Conservation (phyloP, 805 yeast species). For the Torulaspora indica region DNA sequence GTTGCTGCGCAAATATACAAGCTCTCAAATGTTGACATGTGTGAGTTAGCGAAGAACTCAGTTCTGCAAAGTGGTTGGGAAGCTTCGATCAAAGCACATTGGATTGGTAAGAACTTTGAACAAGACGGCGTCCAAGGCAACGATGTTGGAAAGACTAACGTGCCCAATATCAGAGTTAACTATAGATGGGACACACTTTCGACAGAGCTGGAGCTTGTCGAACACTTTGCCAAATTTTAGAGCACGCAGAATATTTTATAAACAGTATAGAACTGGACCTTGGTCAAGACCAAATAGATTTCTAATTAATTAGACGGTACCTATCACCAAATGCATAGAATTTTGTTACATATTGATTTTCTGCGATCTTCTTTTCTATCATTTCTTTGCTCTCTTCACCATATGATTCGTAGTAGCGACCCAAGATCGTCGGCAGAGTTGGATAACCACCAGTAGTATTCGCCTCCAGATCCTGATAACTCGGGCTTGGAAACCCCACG, state of each 20-base stretch:
- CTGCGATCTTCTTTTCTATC: slow-evolving; percentile 10
- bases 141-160: slow-evolving; percentile 89
- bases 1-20: slow-evolving; percentile 98
- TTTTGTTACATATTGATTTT: slow-evolving; percentile 11
- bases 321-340: slow-evolving; percentile 16
- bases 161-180: slow-evolving; percentile 80
- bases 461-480: slow-evolving; percentile 5
- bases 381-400: slow-evolving; percentile 7
- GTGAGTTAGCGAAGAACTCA: slow-evolving; percentile 91
- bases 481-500: slow-evolving; percentile 9
- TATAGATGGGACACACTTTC: slow-evolving; percentile 78
- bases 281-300: too few species aligned
- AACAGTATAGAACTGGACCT: background rate
- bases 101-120: slow-evolving; percentile 73
- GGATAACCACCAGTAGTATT: slow-evolving; percentile 15
- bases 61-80: slow-evolving; percentile 95
- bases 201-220: slow-evolving; percentile 65
- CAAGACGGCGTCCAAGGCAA: slow-evolving; percentile 69
- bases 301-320: background rate
- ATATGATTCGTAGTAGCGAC: slow-evolving; percentile 10
- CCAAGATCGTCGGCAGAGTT: slow-evolving; percentile 7
- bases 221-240: slow-evolving; percentile 45
- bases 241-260: background rate
- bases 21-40: slow-evolving; percentile 91
- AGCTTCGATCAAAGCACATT: slow-evolving; percentile 74